Base-by-base conservation (phyloP, 805 yeast species). In the Hagleromyces aurorensis region DNA sequence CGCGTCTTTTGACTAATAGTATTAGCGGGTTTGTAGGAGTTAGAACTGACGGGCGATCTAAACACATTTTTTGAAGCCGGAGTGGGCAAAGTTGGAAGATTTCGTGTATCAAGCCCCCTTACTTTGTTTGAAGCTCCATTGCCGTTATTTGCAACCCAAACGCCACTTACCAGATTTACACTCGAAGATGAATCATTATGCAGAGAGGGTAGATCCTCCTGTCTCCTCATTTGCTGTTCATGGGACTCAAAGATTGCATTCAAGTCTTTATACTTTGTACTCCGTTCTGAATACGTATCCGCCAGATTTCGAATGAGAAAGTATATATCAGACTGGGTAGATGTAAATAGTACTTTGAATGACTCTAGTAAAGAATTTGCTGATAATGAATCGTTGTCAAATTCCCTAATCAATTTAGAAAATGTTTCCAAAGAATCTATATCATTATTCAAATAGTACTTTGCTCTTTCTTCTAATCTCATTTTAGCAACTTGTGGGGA, bases 391-490 rank as follows among this genome's bases (percentile, higher is more conserved):
- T 64, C 65, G 16, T 65, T 52, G 21, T 64, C 62, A 47, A 60
- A 82, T 7, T 58, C 48, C 12, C 57, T 57, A 44, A 78, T 80
- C 9, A 71, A 37, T 1, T 57, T 52, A 15, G 57, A 49, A 51
- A 84, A 85, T 29, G 59, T 48, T 6, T 61, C 60, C 39, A 76
- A 63, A 6, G 62, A 62, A 5, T 56, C 52, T 8, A 53, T 52
- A 16, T 75, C 65, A 41, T 78, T 74, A 29, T 72, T 65, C 30
- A 82, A 57, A 50, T 84, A 82, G 52, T 81, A 86, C 50, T 78
- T 76, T 1, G 94, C 95, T 48, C 95, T 65, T 51, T 84, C 94
- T 39, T 81, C 89, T 16, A 85, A 64, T 42, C 95, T 67, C 49
- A 67, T 58, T 38, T 62, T 67, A 42, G 73, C 80, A 23, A 65